Evolutionary conservation across 495 filamentous ascomycete species (phyloP).

Genomic region (Patellaria atrata): DNA sequence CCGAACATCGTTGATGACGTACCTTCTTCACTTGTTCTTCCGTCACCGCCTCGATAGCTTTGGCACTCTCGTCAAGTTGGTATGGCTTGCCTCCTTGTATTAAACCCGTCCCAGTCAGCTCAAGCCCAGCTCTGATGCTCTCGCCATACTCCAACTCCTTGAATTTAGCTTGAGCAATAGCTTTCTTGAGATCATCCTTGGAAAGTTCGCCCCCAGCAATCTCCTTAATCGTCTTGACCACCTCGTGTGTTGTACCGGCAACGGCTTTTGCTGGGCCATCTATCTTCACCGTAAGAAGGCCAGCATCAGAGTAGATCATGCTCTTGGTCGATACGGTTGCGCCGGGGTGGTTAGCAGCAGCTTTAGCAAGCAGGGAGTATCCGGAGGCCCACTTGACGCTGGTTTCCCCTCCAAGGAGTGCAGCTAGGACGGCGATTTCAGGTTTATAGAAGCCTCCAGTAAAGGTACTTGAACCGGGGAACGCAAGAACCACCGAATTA

Average conservation of each 20-base stretch:
- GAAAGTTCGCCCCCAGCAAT: conserved; percentile 57
- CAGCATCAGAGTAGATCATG: conserved; percentile 83
- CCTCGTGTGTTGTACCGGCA: conserved; percentile 42
- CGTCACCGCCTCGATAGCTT: conserved; percentile 66
- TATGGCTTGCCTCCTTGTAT: conserved; percentile 70
- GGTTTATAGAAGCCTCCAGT: conserved; percentile 65
- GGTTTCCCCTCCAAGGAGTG: conserved; percentile 79
- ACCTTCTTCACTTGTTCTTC: conserved; percentile 78
- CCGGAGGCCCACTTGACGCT: conserved; percentile 92
- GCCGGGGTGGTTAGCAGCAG: conserved; percentile 47
- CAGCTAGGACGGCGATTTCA: conserved; percentile 75
- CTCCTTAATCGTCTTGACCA: conserved; percentile 66
- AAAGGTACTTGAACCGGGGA: conserved; percentile 73
- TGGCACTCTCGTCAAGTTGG: conserved; percentile 68
- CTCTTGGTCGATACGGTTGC: conserved; percentile 56
- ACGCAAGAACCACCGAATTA: conserved; percentile 73
- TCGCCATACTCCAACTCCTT: conserved; percentile 74
- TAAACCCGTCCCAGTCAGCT: conserved; percentile 60
- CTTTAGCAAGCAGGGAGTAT: conserved; percentile 77
- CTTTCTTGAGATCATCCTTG: conserved; percentile 82
- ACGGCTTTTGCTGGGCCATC: conserved; percentile 56
- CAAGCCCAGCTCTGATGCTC: conserved; percentile 48
- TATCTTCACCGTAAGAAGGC: conserved; percentile 71
- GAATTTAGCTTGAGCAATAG: conserved; percentile 85
- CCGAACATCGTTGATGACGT: too few relatives aligned